Evolutionary conservation across 2,329 filamentous ascomycete genomes (phyloP).

Genomic region (Diaporthe ampelina): DNA sequence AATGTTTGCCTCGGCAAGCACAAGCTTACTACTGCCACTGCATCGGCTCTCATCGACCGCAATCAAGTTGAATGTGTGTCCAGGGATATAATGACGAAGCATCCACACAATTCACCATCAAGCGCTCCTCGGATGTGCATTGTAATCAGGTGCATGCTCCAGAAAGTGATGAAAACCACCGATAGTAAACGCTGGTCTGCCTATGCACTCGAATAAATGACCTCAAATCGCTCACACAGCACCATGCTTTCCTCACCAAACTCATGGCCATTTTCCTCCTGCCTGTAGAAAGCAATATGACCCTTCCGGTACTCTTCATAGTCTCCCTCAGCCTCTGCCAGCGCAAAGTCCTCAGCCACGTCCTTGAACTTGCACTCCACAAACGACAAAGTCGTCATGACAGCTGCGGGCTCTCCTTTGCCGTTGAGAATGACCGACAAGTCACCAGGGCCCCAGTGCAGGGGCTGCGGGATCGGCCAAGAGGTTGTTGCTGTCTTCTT

Average conservation of each 20-base stretch:
- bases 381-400: constrained; percentile 48
- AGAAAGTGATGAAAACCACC: no score
- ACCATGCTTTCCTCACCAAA: constrained; percentile 48
- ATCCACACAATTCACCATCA: background rate
- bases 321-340: constrained; percentile 49
- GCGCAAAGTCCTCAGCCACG: constrained; percentile 48
- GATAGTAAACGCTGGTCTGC: background rate
- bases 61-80: background rate
- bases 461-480: constrained; percentile 47
- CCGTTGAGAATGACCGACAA: constrained; percentile 49
- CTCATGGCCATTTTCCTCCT: constrained; percentile 42
- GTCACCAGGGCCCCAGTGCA: constrained; percentile 49
- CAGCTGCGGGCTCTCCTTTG: constrained; percentile 43
- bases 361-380: constrained; percentile 48
- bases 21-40: no score
- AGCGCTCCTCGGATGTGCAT: background rate
- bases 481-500: constrained; percentile 50
- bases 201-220: constrained; percentile 43
- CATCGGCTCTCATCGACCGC: no score
- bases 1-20: no score
- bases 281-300: constrained; percentile 47
- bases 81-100: background rate
- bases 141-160: background rate
- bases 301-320: constrained; percentile 47
- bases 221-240: constrained; percentile 49